These are phyloP conservation scores for Thielaviopsis cerberus DNA, from an alignment of 2,329 filamentous ascomycete genomes.

Conservation along the genomic window DNA sequence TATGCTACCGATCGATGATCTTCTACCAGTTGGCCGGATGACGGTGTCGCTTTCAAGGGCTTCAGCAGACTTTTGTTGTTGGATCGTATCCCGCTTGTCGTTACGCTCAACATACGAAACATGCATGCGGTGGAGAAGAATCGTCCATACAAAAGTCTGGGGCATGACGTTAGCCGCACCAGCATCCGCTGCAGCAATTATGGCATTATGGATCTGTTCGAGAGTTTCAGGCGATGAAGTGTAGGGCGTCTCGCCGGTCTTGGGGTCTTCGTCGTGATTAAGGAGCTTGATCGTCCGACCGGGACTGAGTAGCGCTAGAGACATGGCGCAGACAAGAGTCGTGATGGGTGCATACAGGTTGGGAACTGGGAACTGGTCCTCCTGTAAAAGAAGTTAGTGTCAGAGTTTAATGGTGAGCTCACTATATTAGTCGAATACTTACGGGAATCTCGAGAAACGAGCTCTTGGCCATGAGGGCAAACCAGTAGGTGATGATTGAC, in stretches of 20 bases:
- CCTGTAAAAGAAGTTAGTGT: slow-evolving; percentile 3
- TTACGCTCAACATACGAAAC: slow-evolving; percentile 42
- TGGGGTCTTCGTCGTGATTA: slow-evolving; percentile 29
- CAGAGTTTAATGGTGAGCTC: background rate
- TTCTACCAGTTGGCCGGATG: slow-evolving; percentile 25
- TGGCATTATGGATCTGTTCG: slow-evolving; percentile 52
- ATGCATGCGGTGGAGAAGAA: slow-evolving; percentile 54
- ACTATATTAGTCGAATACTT: slow-evolving; percentile 17
- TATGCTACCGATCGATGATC: slow-evolving; percentile 43
- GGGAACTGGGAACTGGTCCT: slow-evolving; percentile 6
- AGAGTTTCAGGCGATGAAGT: slow-evolving; percentile 51
- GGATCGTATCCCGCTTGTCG: slow-evolving; percentile 38
- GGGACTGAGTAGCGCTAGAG: slow-evolving; percentile 53
- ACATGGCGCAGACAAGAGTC: slow-evolving; percentile 50
- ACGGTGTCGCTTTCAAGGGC: slow-evolving; percentile 29
- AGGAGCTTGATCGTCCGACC: slow-evolving; percentile 37
- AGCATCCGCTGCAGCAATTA: slow-evolving; percentile 39
- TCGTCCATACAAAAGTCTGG: slow-evolving; percentile 62
- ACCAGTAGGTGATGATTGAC: slow-evolving; percentile 7
- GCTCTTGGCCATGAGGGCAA: slow-evolving; percentile 35
- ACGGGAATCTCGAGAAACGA: slow-evolving; percentile 52
- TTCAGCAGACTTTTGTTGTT: slow-evolving; percentile 40
- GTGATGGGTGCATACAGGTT: slow-evolving; percentile 23
- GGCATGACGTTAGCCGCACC: slow-evolving; percentile 48
- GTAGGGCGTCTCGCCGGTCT: slow-evolving; percentile 31